phyloP scores from a whole-genome alignment of 176 grass and related monocot genomes.

The Hordeum vulgare region MorexV3_pseudomolecules_assembly NC_058520.1:152257538-152258037 shows the following conservation, averaged over 20 bases:
- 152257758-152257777: background rate
- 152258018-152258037: conserved; percentile 37
- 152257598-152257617: background rate
- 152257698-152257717: no score
- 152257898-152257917: conserved; percentile 18
- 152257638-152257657: background rate
- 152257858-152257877: conserved; percentile 32
- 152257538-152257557: no score
- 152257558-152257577: background rate
- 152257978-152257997: conserved; percentile 14
- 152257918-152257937: conserved; percentile 40
- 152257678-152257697: conserved; percentile 7
- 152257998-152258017: conserved; percentile 22
- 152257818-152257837: conserved; percentile 27
- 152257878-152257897: conserved; percentile 38
- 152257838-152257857: conserved; percentile 24
- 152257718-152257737: background rate
- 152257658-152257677: background rate
- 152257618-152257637: background rate
- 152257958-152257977: conserved; percentile 24
- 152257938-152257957: conserved; percentile 29
- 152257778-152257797: background rate
- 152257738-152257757: background rate
- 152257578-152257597: background rate
- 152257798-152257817: conserved; percentile 30